Evolutionary conservation across 805 yeast genomes (phyloP).

Genomic region (Candida endomychidarum): DNA sequence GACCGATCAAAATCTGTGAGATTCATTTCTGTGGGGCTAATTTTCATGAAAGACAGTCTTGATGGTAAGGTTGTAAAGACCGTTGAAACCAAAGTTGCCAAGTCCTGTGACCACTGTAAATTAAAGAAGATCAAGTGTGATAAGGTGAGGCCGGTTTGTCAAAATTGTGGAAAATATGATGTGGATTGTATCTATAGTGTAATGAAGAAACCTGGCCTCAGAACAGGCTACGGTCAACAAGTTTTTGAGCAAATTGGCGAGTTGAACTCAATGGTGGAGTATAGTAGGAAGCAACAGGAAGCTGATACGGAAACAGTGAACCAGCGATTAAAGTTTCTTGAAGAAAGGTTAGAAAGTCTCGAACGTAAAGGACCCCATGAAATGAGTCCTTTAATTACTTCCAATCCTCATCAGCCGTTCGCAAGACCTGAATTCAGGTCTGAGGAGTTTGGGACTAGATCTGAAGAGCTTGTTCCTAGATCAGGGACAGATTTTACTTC

Average conservation of each 20-base stretch:
- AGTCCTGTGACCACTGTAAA: conserved; percentile 20
- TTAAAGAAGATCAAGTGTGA: conserved; percentile 19
- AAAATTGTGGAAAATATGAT: conserved; percentile 15
- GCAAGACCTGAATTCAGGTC: background rate
- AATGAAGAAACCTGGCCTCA: conserved; percentile 20
- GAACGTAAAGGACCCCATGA: background rate
- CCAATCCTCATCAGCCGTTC: conserved; percentile 4
- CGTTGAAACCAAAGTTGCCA: conserved; percentile 11
- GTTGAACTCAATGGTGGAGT: conserved; percentile 2
- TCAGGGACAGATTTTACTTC: too few species aligned
- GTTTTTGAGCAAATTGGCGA: conserved; percentile 15
- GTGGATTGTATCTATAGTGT: conserved; percentile 17
- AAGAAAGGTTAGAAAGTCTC: background rate
- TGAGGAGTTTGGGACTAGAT: background rate
- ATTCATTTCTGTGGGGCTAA: too few species aligned
- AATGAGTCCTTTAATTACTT: conserved; percentile 1
- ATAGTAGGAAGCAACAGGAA: conserved; percentile 9
- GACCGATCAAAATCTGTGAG: too few species aligned
- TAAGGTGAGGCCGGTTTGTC: conserved; percentile 16
- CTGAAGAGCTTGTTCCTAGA: background rate
- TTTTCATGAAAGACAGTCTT: conserved; percentile 2
- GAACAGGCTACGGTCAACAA: conserved; percentile 20
- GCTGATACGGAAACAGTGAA: conserved; percentile 10
- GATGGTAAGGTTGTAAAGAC: conserved; percentile 4
- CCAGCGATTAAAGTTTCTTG: conserved; percentile 1